Evolutionary conservation across 129 eudicot genomes (phyloP), one percentile per base, ranked within the genome.

Genomic region (Flaveria robusta): DNA sequence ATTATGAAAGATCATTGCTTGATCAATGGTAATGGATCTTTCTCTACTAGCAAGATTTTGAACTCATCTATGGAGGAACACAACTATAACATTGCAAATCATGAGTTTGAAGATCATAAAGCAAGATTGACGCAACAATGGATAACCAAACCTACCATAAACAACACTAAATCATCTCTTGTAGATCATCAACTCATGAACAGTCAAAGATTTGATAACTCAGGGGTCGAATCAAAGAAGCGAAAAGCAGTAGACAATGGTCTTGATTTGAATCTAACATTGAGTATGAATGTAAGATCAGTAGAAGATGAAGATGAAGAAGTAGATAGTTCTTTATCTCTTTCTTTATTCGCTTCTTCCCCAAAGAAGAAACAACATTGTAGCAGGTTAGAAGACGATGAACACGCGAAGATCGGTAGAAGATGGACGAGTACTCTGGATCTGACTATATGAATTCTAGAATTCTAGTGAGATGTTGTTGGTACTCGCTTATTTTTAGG

Each of bases 381-480:
- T 74, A 78, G 74, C 58, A 52, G 74, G 70, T 71, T 62, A 79
- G 56, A 72, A 73, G 72, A 74, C 16, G 59, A 31, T 5, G 51
- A 79, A 23, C 66, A 55, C 26, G 69, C 29, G 39, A 79, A 54
- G 79, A 83, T 49, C 20, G 9, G 65, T 74, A 75, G 71, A 52
- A 79, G 60, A 79, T 52, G 77, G 82, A 76, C 82, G 81, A 81
- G 86, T 85, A 82, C 86, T 81, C 86, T 81, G 18, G 86, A 78
- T 85, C 89, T 85, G 83, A 85, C 86, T 85, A 77, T 78, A 74
- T 85, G 83, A 85, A 85, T 85, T 85, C 79, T 31, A 71, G 79
- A 76, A 80, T 86, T 86, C 87, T 86, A 82, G 89, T 86, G 85
- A 86, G 89, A 86, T 86, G 68, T 83, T 82, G 85, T 68, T 85